These are phyloP conservation scores for Toxicodendron radicans DNA, from an alignment of 345 rosid species.

Conservation along the genomic window DNA sequence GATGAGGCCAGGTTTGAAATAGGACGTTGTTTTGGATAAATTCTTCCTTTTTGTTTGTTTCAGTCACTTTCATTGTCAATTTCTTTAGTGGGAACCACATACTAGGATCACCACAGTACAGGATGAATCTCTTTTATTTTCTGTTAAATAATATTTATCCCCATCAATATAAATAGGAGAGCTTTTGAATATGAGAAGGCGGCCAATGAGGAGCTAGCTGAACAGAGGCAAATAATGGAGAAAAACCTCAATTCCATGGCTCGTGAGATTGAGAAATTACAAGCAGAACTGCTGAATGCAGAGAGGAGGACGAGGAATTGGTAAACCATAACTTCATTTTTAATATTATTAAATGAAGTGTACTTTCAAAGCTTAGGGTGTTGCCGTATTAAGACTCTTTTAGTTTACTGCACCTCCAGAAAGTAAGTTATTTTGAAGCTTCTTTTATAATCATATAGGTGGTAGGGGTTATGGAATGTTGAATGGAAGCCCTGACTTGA, in stretches of 20 bases:
- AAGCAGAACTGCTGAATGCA: slow-evolving; percentile 21
- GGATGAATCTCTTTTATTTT: background rate
- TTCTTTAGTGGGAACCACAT: background rate
- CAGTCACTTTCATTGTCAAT: background rate
- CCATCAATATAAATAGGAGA: slow-evolving; percentile 17
- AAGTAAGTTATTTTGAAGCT: background rate
- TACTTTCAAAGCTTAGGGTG: background rate
- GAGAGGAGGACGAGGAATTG: slow-evolving; percentile 20
- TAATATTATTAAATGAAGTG: background rate
- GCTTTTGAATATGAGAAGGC: slow-evolving; percentile 33
- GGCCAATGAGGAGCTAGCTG: slow-evolving; percentile 23
- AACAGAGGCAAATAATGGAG: slow-evolving; percentile 28
- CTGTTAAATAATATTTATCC: background rate
- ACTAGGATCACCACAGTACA: background rate
- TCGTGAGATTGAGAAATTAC: slow-evolving; percentile 28
- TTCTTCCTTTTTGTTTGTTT: background rate
- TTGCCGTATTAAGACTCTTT: background rate
- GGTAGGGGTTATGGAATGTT: slow-evolving; percentile 12
- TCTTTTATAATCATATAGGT: slow-evolving; percentile 19
- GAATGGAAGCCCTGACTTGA: slow-evolving; percentile 26
- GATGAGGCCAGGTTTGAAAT: slow-evolving; percentile 33
- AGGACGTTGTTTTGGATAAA: background rate
- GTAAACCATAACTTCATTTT: slow-evolving; percentile 13
- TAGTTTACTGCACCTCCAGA: background rate
- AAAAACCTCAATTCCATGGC: slow-evolving; percentile 31